Conservation (phyloP, 805 yeast species). For the Spathaspora arborariae region DNA sequence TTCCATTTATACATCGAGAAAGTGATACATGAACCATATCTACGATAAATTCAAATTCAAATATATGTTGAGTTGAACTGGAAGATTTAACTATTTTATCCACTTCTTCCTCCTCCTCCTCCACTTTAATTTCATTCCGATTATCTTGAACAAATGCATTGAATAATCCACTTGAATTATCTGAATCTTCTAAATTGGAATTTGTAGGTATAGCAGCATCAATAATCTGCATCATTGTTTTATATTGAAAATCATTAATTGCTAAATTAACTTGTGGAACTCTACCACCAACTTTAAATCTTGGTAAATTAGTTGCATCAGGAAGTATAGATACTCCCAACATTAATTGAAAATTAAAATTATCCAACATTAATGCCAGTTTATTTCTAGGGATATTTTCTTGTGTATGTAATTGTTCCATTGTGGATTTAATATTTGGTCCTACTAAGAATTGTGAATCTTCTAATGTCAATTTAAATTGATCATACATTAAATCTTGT, state of each 20-base stretch:
- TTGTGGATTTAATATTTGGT: constrained; percentile 70
- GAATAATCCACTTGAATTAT: constrained; percentile 31
- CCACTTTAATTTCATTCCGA: constrained; percentile 10
- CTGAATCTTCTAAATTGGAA: constrained; percentile 29
- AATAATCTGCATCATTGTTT: constrained; percentile 75
- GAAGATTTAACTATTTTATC: background rate
- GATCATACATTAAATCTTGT: constrained; percentile 83
- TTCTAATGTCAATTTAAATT: constrained; percentile 68
- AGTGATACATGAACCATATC: constrained; percentile 59
- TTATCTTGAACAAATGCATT: constrained; percentile 30
- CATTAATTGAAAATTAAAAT: constrained; percentile 66
- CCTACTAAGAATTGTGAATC: constrained; percentile 91
- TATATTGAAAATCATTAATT: constrained; percentile 86
- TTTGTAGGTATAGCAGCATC: constrained; percentile 60
- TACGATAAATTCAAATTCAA: constrained; percentile 73
- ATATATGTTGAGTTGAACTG: constrained; percentile 50
- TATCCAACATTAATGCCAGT: constrained; percentile 63
- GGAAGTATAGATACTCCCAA: constrained; percentile 86
- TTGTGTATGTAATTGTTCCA: constrained; percentile 59
- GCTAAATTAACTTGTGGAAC: constrained; percentile 70
- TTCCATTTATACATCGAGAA: constrained; percentile 62
- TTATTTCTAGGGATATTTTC: constrained; percentile 32
- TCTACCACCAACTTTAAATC: constrained; percentile 68
- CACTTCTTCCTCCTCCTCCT: background rate
- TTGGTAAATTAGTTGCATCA: constrained; percentile 68